Evolutionary conservation across 2,329 filamentous ascomycete genomes (phyloP).

Genomic region (Claviceps sp.): DNA sequence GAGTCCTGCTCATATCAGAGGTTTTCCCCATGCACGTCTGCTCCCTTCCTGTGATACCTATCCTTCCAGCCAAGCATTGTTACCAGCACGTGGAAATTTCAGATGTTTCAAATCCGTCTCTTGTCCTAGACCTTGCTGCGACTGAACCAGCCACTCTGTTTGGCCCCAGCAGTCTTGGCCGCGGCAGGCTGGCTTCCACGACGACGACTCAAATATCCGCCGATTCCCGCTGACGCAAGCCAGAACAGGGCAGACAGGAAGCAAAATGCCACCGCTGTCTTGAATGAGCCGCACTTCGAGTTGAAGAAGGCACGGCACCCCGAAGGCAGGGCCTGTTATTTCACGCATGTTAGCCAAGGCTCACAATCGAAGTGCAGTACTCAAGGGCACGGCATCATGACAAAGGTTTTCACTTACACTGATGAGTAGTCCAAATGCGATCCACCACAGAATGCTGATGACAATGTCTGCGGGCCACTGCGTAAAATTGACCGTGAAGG

Average conservation of each 20-base stretch:
- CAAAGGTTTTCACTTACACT: constrained; percentile 30
- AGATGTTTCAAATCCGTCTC: neutral
- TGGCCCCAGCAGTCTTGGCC: constrained; percentile 16
- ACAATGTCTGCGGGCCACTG: constrained; percentile 60
- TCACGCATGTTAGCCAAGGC: neutral
- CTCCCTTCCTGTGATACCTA: neutral
- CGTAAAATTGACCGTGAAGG: constrained; percentile 52
- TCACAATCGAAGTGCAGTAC: neutral
- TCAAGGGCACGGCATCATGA: neutral
- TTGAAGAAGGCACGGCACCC: constrained; percentile 44
- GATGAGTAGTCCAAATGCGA: constrained; percentile 52
- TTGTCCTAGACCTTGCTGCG: constrained; percentile 26
- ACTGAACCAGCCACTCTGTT: constrained; percentile 25
- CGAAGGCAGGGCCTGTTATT: constrained; percentile 25
- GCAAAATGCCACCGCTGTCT: constrained; percentile 55
- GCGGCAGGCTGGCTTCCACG: constrained; percentile 19
- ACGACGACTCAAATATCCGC: constrained; percentile 38
- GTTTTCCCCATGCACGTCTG: neutral
- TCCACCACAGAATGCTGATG: constrained; percentile 57
- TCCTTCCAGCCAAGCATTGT: no score
- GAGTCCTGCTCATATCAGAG: neutral
- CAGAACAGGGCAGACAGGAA: constrained; percentile 61
- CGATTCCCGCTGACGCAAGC: constrained; percentile 50
- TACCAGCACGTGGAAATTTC: neutral
- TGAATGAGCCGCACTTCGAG: constrained; percentile 56